Evolutionary conservation across 345 rosid species (phyloP).

Genomic region (Gossypioides kirkii): DNA sequence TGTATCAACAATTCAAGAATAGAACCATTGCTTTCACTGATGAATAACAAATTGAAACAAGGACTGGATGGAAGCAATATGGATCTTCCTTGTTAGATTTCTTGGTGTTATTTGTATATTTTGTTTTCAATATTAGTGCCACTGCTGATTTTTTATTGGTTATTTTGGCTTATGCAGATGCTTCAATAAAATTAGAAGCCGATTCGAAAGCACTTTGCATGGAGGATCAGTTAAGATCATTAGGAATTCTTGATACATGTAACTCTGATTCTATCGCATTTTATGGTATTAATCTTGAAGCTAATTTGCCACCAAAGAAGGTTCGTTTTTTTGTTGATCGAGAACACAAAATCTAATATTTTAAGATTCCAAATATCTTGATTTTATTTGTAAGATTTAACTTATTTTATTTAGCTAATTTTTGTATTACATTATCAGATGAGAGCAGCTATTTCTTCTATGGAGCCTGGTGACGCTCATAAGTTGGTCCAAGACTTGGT

Average conservation of each 20-base stretch:
- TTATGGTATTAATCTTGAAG: constrained; percentile 52
- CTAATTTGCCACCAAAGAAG: constrained; percentile 64
- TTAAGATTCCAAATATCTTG: not conserved
- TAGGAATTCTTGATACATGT: constrained; percentile 48
- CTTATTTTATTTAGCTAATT: not conserved
- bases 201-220: constrained; percentile 39
- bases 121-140: not conserved
- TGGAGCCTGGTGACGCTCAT: constrained; percentile 57
- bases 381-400: constrained; percentile 4
- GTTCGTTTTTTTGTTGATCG: constrained; percentile 29
- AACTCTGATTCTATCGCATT: constrained; percentile 32
- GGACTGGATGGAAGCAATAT: not conserved
- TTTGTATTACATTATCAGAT: constrained; percentile 41
- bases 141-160: not conserved
- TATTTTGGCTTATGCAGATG: constrained; percentile 30
- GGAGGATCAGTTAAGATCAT: constrained; percentile 62
- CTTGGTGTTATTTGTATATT: not conserved
- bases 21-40: not conserved
- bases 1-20: not conserved
- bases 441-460: constrained; percentile 57
- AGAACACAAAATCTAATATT: not conserved
- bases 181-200: constrained; percentile 24
- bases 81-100: constrained; percentile 5
- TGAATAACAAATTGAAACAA: not conserved
- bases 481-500: constrained; percentile 64